Evolutionary conservation across 1,284 basidiomycete genomes (phyloP).

Genomic region (Ceratobasidium sp.): DNA sequence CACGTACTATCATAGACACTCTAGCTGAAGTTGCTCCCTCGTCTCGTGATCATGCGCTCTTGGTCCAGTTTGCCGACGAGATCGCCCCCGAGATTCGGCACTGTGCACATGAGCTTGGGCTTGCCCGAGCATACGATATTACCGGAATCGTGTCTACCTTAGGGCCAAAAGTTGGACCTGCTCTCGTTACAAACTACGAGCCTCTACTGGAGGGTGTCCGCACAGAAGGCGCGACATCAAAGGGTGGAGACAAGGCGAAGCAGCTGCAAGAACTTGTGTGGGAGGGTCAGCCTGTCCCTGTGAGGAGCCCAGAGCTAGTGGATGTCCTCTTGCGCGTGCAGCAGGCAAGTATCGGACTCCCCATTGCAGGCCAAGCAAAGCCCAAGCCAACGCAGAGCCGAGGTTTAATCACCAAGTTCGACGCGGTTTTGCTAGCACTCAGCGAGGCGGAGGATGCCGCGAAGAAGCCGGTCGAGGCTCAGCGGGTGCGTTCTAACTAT

Average conservation of each 20-base stretch:
- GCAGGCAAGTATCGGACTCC: constrained; percentile 70
- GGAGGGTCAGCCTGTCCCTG: constrained; percentile 86
- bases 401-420: constrained; percentile 78
- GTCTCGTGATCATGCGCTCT: constrained; percentile 92
- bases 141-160: constrained; percentile 82
- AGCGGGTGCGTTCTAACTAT: constrained; percentile 68
- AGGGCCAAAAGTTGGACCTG: constrained; percentile 68
- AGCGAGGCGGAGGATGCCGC: constrained; percentile 90
- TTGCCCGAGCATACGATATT: constrained; percentile 81
- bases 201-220: constrained; percentile 68
- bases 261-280: constrained; percentile 73
- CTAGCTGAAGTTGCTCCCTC: constrained; percentile 76
- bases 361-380: constrained; percentile 53
- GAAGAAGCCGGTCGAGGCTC: constrained; percentile 80
- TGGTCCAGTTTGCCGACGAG: constrained; percentile 85
- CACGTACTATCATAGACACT: constrained; percentile 79
- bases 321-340: constrained; percentile 88
- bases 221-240: constrained; percentile 43
- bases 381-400: constrained; percentile 60
- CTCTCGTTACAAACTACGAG: constrained; percentile 75
- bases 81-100: constrained; percentile 93
- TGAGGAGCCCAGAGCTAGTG: constrained; percentile 92
- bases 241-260: constrained; percentile 64
- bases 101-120: constrained; percentile 86
- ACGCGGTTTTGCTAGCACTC: constrained; percentile 82